phyloP scores from a whole-genome alignment of 192 early-diverging fungal species.

The Coemansia sp. region DNA sequence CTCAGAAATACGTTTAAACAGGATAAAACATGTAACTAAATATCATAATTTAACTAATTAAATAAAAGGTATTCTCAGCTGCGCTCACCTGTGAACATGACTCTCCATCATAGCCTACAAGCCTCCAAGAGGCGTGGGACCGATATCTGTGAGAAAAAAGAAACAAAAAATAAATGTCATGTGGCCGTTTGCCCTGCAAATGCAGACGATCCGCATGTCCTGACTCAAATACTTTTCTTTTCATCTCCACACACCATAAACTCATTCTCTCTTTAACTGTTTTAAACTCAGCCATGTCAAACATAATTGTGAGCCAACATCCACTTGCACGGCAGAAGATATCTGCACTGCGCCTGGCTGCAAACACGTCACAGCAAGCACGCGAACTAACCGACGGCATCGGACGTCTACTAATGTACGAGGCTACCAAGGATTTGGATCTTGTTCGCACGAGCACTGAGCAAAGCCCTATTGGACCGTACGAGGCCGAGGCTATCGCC shows the following conservation, averaged over 20 bases:
- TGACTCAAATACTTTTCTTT: neutral
- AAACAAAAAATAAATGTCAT: too few species aligned
- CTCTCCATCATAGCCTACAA: too few species aligned
- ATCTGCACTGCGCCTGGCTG: conserved; percentile 56
- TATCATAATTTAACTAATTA: too few species aligned
- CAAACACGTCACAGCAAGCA: conserved; percentile 50
- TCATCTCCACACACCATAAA: neutral
- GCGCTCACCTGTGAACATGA: too few species aligned
- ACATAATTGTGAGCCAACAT: conserved; percentile 54
- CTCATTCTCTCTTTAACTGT: neutral
- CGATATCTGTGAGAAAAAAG: too few species aligned
- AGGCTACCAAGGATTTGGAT: conserved; percentile 57
- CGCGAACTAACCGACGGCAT: conserved; percentile 60
- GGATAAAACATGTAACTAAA: too few species aligned
- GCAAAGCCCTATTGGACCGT: conserved; percentile 56
- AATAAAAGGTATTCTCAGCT: too few species aligned
- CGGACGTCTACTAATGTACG: conserved; percentile 61
- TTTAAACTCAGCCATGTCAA: conserved; percentile 5
- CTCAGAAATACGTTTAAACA: too few species aligned
- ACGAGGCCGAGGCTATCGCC: conserved; percentile 37
- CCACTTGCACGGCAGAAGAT: conserved; percentile 63
- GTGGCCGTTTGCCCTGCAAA: too few species aligned
- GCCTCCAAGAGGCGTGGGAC: too few species aligned
- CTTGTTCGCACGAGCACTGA: conserved; percentile 23
- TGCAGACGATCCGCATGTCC: too few species aligned